These are phyloP conservation scores for Neurospora sp. DNA, from an alignment of 495 filamentous ascomycete genomes.

Conservation along the genomic window DNA sequence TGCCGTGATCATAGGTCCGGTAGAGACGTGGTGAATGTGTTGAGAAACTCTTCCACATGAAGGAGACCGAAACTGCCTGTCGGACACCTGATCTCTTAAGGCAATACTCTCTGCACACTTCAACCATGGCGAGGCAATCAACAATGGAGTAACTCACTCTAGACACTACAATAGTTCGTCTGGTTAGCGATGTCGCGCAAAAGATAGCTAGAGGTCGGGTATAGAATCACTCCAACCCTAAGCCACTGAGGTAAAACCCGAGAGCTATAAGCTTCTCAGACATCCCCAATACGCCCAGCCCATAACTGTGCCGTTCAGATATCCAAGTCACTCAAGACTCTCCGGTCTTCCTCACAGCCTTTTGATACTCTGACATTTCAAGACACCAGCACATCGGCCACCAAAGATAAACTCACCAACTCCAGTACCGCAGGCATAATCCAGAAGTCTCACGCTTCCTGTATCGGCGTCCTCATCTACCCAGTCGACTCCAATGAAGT, in stretches of 20 bases:
- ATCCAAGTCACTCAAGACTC: background rate
- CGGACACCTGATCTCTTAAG: background rate
- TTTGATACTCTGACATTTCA: background rate
- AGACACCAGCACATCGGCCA: constrained; percentile 35
- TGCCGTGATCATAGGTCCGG: background rate
- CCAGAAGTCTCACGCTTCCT: constrained; percentile 47
- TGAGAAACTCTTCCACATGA: background rate
- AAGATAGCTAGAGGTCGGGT: background rate
- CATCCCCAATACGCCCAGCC: background rate
- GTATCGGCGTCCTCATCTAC: constrained; percentile 19
- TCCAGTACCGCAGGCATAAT: constrained; percentile 71
- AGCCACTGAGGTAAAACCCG: background rate
- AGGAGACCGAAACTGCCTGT: background rate
- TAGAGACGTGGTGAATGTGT: background rate
- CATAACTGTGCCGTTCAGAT: background rate
- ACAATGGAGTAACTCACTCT: constrained; percentile 1
- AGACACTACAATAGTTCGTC: background rate
- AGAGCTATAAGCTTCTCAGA: background rate
- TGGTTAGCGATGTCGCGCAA: background rate
- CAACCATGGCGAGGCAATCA: background rate
- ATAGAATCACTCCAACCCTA: background rate
- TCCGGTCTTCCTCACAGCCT: background rate
- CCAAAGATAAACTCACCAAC: constrained; percentile 26
- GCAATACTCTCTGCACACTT: background rate
- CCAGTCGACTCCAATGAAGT: constrained; percentile 56